Base-by-base conservation (phyloP, 257 asterid species). In the Schizonepeta tenuifolia region DNA sequence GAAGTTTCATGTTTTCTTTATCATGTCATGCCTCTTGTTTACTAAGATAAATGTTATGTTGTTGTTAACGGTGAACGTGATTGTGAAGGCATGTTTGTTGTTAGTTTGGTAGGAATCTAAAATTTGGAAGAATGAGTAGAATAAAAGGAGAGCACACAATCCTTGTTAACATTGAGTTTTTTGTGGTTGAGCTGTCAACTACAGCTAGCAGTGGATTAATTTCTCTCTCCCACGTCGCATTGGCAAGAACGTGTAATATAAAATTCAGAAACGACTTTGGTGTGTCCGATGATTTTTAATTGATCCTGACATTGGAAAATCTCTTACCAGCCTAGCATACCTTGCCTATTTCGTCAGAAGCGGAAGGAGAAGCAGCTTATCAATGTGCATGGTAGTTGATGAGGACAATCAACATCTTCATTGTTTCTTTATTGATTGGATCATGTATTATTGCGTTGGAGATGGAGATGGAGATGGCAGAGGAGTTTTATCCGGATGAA, bases 401-500 rank as follows among this genome's bases (percentile, higher is more conserved):
- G 84, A 76, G 33, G 67, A 54, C 56, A n/a, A 15, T 62, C 15
- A 53, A 7, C 78, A 33, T 65, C 18, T 28, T 70, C 21, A n/a
- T 65, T 4, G 9, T 76, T 65, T 73, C 47, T 53, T 38, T 73
- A 55, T 59, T 66, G 2, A 10, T 43, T 7, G 71, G 20, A 43
- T 31, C 36, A 31, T 69, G 69, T 14, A 53, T 64, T 2, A 6
- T 35, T 14, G 77, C 67, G 9, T 63, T 2, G 13, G 58, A 69
- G 63, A 9, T 31, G 35, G 35, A 31, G 35, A 28, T 68, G 28
- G 41, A 60, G 28, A n/a, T n/a, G n/a, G n/a, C n/a, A n/a, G 54
- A 61, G 3, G 83, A 63, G 21, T 70, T 77, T 33, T 87, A 41
- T 31, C 85, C 89, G 3, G 84, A 81, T 6, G 96, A 90, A 82